Base-by-base conservation (phyloP, 495 filamentous ascomycete species). In the Penicillium salamii region DNA sequence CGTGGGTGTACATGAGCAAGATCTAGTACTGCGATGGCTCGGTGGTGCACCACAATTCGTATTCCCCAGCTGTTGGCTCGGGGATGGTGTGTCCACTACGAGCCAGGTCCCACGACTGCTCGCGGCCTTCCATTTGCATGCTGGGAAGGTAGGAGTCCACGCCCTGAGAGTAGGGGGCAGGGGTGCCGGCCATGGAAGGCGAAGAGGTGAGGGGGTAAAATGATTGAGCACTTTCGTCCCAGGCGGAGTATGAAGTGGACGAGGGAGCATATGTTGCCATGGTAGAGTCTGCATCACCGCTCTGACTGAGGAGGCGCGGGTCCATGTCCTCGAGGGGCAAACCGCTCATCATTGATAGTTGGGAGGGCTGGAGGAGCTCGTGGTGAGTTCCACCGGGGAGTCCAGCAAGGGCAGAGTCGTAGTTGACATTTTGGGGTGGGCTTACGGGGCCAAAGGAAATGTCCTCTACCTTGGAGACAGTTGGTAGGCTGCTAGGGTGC, bases 341-440 rank as follows among this genome's bases (percentile, higher is more conserved):
- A 29, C 42, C 43, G 14, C 64, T 40, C 19, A 54, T 42, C 23
- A 65, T 35, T 1, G 62, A 51, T 7, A 52, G 44, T 7, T 62
- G 65, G 14, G n/a, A n/a, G n/a, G 67, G 62, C 34, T 75, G 73
- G 31, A 83, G 66, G 37, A 82, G 65, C 26, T 83, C 81, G 34
- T 79, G 66, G 48, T 81, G 77, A 5, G 70, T 57, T 29, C 60
- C 76, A 24, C 81, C 81, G 13, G 81, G 82, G 20, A 85, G 59
- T 7, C 78, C 75, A 19, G 73, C 68, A 29, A 81, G 50, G 29
- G 70, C 63, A 15, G 65, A 42, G 31, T 42, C 45, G 43, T 67
- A 72, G 53, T 68, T 55, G 50, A 57, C 45, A 44, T 63, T 65
- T 59, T 61, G 52, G 44, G 55, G 58, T 49, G 54, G 50, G 56